Evolutionary conservation across 495 filamentous ascomycete species (phyloP), one percentile per base, ranked within the genome.

Genomic region (Wilcoxina mikolae): DNA sequence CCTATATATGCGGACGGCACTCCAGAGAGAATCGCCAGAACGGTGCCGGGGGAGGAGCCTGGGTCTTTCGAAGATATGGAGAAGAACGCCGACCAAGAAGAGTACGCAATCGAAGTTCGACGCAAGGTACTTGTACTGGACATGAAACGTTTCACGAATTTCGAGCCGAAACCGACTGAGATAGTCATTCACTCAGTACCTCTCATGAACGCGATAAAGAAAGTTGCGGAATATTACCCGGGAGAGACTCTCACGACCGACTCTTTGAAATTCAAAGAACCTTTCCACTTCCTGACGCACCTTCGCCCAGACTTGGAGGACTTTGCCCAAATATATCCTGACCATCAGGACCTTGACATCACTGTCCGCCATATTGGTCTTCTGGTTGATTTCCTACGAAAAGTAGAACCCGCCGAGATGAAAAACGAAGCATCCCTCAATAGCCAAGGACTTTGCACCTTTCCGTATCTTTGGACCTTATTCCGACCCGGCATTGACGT

Each of bases 401-500:
- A 35, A 35, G 31, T 35, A 7, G 7, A 15, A 7, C 7, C 31
- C 15, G 31, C 31, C 31, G 31, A 15, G 7, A 7, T 35, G 31
- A 15, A 15, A 35, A 15, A 35, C 31, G 31, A 15, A 35, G 31
- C 7, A 35, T 15, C 15, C 15, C 31, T 7, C 15, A 35, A 35
- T 35, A 15, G 31, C 31, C 31, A 35, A 35, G 31, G 15, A n/a
- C n/a, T n/a, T n/a, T 35, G 31, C 65, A 93, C 87, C 4, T 95
- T 88, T 56, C 87, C 94, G 54, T 75, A 94, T 10, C 67, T 93
- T 3, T 94, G 89, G 89, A 86, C 88, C 2, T 69, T 95, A 5
- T 89, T 86, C 73, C 93, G 94, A 61, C 88, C 89, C 3, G 90
- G 91, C 61, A 85, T 85, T 12, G 77, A 94, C 38, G 83, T 82